Evolutionary conservation across 352 stramenopile species (phyloP).

Genomic region (Pythium utonaiense): DNA sequence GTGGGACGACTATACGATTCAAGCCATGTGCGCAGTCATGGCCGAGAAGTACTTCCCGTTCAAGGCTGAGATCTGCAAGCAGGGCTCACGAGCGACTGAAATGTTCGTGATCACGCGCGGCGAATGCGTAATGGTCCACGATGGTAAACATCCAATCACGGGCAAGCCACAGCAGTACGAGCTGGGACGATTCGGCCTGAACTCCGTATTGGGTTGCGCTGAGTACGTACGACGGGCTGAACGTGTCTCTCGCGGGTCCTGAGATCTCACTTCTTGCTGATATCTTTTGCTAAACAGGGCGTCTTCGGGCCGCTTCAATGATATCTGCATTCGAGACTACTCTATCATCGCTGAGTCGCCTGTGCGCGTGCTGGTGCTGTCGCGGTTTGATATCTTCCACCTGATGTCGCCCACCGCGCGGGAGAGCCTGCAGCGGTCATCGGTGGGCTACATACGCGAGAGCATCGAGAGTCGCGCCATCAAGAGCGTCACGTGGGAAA

Average conservation of each 20-base stretch:
- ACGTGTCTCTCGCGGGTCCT: not conserved
- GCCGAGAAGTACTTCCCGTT: constrained; percentile 78
- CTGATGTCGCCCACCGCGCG: constrained; percentile 68
- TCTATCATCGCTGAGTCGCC: constrained; percentile 73
- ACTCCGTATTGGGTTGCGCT: constrained; percentile 73
- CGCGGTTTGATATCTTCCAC: constrained; percentile 82
- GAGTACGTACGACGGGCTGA: constrained; percentile 43
- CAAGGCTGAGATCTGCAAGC: constrained; percentile 70
- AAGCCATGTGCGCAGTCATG: constrained; percentile 85
- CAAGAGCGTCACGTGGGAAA: constrained; percentile 77
- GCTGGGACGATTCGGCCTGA: constrained; percentile 65
- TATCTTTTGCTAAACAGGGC: constrained; percentile 30
- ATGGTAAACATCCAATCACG: constrained; percentile 75
- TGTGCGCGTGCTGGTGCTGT: constrained; percentile 78
- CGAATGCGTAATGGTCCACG: constrained; percentile 70
- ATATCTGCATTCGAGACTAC: constrained; percentile 74
- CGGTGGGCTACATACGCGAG: constrained; percentile 49
- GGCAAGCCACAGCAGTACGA: constrained; percentile 57
- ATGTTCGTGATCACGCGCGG: constrained; percentile 74
- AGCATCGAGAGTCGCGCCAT: constrained; percentile 67
- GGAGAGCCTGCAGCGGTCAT: constrained; percentile 63
- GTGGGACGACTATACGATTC: constrained; percentile 80
- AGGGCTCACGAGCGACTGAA: constrained; percentile 68
- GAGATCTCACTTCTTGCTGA: not conserved
- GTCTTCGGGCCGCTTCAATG: constrained; percentile 76